A percentile compares a stretch with the other conserved stretches of the same genome.
Evolutionary conservation across 768 basidiomycete species (phyloP).

Genomic region (Phlegmacium glaucopus): DNA sequence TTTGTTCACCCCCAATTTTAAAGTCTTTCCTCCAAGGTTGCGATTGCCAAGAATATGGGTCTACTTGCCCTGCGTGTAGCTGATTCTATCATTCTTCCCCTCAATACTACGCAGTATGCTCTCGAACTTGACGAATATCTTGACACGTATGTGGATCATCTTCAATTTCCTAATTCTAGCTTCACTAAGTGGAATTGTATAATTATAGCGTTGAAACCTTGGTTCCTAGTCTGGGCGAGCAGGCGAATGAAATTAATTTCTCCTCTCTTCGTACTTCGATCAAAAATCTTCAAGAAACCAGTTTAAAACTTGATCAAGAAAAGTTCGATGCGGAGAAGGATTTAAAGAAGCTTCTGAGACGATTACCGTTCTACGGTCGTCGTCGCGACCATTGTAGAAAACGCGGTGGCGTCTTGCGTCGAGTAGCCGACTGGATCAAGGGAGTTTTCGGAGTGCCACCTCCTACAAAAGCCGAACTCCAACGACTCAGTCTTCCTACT

Average conservation of each 20-base stretch:
- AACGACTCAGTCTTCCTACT: conserved; percentile 14
- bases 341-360: conserved; percentile 44
- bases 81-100: conserved; percentile 62
- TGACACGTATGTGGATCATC: conserved; percentile 39
- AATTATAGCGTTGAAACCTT: conserved; percentile 48
- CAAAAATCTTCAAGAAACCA: conserved; percentile 43
- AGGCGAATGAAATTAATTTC: conserved; percentile 31
- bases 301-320: conserved; percentile 54
- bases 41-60: conserved; percentile 66
- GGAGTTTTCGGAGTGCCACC: conserved; percentile 36
- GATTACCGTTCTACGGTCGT: conserved; percentile 26
- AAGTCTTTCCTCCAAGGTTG: conserved; percentile 37
- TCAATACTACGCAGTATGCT: conserved; percentile 78
- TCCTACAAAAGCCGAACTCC: conserved; percentile 21
- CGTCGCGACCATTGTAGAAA: conserved; percentile 21
- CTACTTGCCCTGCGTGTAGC: conserved; percentile 58
- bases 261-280: conserved; percentile 45
- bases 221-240: conserved; percentile 20
- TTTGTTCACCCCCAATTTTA: not conserved
- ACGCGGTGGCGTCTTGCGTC: conserved; percentile 16
- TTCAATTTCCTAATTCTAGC: not conserved
- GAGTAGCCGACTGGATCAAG: conserved; percentile 33
- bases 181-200: not conserved
- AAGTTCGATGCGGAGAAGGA: conserved; percentile 51
- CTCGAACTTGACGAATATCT: conserved; percentile 63